A percentile compares a stretch with the other conserved stretches of the same genome.
These are phyloP conservation scores for Mucor indicus DNA, from an alignment of 371 early-diverging fungal genomes.

Conservation along the genomic window DNA sequence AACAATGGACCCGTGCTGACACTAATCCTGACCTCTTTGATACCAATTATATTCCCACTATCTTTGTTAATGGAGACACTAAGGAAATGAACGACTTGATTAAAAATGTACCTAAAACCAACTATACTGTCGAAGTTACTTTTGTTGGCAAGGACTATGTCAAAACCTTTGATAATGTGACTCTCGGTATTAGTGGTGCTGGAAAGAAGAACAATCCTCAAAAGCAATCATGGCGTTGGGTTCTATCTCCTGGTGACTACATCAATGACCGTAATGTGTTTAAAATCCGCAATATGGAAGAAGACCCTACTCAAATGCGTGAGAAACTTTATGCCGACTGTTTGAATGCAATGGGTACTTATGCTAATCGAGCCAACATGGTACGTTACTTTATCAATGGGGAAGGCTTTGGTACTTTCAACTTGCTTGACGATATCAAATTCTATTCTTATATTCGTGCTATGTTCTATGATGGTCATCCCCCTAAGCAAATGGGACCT, in stretches of 20 bases:
- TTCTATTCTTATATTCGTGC: slow-evolving; percentile 50
- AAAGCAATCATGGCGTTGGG: slow-evolving; percentile 56
- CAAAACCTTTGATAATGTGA: slow-evolving; percentile 37
- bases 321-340: slow-evolving; percentile 58
- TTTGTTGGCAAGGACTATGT: slow-evolving; percentile 48
- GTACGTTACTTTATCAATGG: slow-evolving; percentile 53
- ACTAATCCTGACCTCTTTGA: slow-evolving; percentile 37
- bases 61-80: slow-evolving; percentile 28
- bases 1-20: slow-evolving; percentile 40
- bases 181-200: slow-evolving; percentile 53
- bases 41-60: slow-evolving; percentile 30
- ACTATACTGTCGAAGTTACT: slow-evolving; percentile 35
- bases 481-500: slow-evolving; percentile 46
- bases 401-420: slow-evolving; percentile 53
- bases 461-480: slow-evolving; percentile 44
- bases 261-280: slow-evolving; percentile 46
- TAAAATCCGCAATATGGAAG: slow-evolving; percentile 58
- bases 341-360: slow-evolving; percentile 50
- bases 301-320: slow-evolving; percentile 62
- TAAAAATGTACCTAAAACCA: slow-evolving; percentile 22
- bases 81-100: slow-evolving; percentile 30
- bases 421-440: slow-evolving; percentile 48
- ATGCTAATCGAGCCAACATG: slow-evolving; percentile 52
- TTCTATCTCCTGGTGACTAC: slow-evolving; percentile 25
- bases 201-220: slow-evolving; percentile 55